Base-by-base conservation (phyloP, 2,329 filamentous ascomycete species). In the Arachnomyces sp. region DNA sequence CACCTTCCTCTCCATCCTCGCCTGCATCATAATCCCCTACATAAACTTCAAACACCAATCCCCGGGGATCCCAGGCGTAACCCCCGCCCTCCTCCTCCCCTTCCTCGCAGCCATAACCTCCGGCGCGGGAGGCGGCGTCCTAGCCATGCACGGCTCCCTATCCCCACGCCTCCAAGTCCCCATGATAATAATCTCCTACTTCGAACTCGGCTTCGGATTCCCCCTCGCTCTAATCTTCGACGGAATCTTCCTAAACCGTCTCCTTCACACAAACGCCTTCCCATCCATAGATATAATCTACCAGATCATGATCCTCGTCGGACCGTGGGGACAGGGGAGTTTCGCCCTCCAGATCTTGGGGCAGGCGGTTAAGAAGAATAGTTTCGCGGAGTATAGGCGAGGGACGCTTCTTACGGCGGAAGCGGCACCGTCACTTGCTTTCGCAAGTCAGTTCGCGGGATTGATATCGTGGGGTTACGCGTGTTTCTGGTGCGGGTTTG, bases 401-500 rank as follows among this genome's bases (percentile, higher is more conserved):
- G 59, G 60, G 1, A 49, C 48, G 1, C 56, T 65, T 12, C 42
- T 69, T 4, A 58, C 60, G 1, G 52, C 48, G 1, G 40, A 53
- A 3, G 62, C 64, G 1, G 61, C 60, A 0, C 40, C 14, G 1
- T 46, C 55, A 0, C 48, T 69, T 5, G 59, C 51, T 0, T 54
- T 52, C 14, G 44, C 51, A 3, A 68, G 66, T 29, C 54, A 62
- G 28, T 59, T 69, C 21, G 45, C 53, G 0, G 66, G 62, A 0
- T 38, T 70, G 21, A 33, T 67, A 12, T 49, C 53, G n/a, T 67
- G 62, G 57, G 66, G 65, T 0, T 59, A 62, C 34, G 61, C 55
- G 1, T 57, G 61, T 3, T 65, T 69, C 30, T 69, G 65, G 65
- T 65, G 63, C 59, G 43, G 51, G n/a, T 62, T 69, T 42, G 61